Evolutionary conservation across 768 basidiomycete genomes (phyloP).

Genomic region (Lactarius quietus): DNA sequence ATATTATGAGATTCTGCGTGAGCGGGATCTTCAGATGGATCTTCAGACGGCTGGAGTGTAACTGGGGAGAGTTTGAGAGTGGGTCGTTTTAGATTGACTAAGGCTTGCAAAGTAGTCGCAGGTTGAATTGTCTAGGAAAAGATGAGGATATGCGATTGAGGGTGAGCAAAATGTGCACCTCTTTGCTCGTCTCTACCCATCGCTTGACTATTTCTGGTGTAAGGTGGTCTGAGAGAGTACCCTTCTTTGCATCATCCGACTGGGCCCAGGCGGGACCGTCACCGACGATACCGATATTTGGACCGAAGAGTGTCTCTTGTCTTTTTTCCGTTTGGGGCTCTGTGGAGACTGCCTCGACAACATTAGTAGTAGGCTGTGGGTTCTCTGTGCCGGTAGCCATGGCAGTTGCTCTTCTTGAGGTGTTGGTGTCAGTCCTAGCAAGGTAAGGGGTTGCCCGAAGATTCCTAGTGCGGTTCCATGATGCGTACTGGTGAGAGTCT

Average conservation of each 20-base stretch:
- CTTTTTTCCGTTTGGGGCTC: constrained; percentile 46
- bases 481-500: constrained; percentile 51
- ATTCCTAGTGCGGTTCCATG: constrained; percentile 57
- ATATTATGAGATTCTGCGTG: constrained; percentile 51
- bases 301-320: constrained; percentile 85
- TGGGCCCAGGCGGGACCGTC: constrained; percentile 71
- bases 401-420: constrained; percentile 46
- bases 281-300: constrained; percentile 77
- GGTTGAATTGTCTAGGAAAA: constrained; percentile 64
- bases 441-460: constrained; percentile 50
- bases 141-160: neutral
- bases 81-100: constrained; percentile 92
- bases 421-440: constrained; percentile 47
- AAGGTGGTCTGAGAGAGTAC: constrained; percentile 57
- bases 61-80: constrained; percentile 75
- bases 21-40: constrained; percentile 33
- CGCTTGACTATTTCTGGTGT: constrained; percentile 75
- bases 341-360: constrained; percentile 35
- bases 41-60: constrained; percentile 39
- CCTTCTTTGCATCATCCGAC: constrained; percentile 54
- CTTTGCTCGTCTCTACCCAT: constrained; percentile 87
- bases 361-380: constrained; percentile 21
- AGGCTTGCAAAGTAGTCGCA: constrained; percentile 89
- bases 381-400: constrained; percentile 40
- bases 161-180: constrained; percentile 45